A percentile compares a stretch with the other conserved stretches of the same genome.
Conservation (phyloP, 495 filamentous ascomycete species). For the Aspergillus panamensis region DNA sequence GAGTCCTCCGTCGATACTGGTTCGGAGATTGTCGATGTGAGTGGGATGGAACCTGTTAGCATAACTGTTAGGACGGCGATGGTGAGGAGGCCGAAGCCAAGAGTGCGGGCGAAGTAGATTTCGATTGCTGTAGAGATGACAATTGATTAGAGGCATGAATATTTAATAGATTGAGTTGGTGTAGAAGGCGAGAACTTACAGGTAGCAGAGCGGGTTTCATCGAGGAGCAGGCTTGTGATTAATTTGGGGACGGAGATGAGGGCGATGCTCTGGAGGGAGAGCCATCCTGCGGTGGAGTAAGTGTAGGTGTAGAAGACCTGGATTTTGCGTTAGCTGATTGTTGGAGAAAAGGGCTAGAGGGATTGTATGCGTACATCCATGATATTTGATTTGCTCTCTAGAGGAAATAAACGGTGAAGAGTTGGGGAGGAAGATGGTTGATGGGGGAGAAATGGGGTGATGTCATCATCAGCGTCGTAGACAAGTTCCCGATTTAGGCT, state of each 20-base stretch:
- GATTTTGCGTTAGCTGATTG: not conserved
- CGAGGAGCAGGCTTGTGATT: conserved; percentile 58
- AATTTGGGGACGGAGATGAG: conserved; percentile 63
- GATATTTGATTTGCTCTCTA: not conserved
- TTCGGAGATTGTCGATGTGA: conserved; percentile 49
- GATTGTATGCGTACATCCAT: conserved; percentile 10
- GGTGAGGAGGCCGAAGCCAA: conserved; percentile 64
- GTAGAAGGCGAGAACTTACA: conserved; percentile 36
- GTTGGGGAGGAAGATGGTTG: too few relatives aligned
- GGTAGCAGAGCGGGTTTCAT: conserved; percentile 53
- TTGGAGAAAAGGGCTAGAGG: not conserved
- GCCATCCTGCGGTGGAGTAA: conserved; percentile 63
- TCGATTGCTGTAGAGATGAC: conserved; percentile 52
- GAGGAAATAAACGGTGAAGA: too few relatives aligned
- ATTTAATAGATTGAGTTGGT: not conserved
- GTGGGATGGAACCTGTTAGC: conserved; percentile 71
- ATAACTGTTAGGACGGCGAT: conserved; percentile 63
- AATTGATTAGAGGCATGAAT: too few relatives aligned
- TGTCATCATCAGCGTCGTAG: too few relatives aligned
- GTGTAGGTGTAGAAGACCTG: conserved; percentile 66
- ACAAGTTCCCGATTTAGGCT: too few relatives aligned
- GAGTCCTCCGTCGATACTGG: conserved; percentile 41
- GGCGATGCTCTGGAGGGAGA: conserved; percentile 61
- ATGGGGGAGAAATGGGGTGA: too few relatives aligned
- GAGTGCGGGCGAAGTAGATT: conserved; percentile 66